These are phyloP conservation scores for Mycena epipterygia DNA, from an alignment of 768 basidiomycete genomes.

Conservation along the genomic window DNA sequence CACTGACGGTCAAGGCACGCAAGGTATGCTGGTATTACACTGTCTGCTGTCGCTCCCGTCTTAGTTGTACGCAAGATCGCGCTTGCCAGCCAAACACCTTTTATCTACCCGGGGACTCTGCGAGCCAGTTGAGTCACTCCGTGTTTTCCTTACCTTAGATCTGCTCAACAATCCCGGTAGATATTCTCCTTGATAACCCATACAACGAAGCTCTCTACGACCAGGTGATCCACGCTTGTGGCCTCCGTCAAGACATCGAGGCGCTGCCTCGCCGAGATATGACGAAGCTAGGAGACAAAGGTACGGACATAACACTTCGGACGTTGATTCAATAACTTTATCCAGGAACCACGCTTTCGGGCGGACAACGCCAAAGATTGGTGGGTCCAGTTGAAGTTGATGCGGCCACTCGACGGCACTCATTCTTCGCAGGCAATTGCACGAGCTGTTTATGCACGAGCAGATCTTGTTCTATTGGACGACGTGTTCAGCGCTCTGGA, in stretches of 20 bases:
- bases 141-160: conserved; percentile 1
- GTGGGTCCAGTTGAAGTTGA: conserved; percentile 5
- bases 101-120: conserved; percentile 19
- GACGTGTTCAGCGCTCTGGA: conserved; percentile 27
- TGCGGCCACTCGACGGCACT: neutral
- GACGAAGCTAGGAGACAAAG: conserved; percentile 18
- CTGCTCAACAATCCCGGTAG: conserved; percentile 5
- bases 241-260: conserved; percentile 20
- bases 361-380: conserved; percentile 18
- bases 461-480: conserved; percentile 21
- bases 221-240: conserved; percentile 21
- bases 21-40: conserved; percentile 7
- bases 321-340: neutral
- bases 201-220: conserved; percentile 19
- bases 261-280: conserved; percentile 13
- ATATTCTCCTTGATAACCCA: conserved; percentile 18
- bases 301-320: conserved; percentile 12
- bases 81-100: conserved; percentile 23
- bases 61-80: conserved; percentile 16
- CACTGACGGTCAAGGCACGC: conserved; percentile 2
- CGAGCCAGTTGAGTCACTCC: conserved; percentile 8
- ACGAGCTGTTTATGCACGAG: conserved; percentile 19
- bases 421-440: conserved; percentile 15
- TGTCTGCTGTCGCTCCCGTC: neutral
- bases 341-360: conserved; percentile 19